Percentiles rank a stretch among this genome's conserved stretches.
phyloP scores from a whole-genome alignment of 176 grass and related monocot species.

The Eleusine indica region DNA sequence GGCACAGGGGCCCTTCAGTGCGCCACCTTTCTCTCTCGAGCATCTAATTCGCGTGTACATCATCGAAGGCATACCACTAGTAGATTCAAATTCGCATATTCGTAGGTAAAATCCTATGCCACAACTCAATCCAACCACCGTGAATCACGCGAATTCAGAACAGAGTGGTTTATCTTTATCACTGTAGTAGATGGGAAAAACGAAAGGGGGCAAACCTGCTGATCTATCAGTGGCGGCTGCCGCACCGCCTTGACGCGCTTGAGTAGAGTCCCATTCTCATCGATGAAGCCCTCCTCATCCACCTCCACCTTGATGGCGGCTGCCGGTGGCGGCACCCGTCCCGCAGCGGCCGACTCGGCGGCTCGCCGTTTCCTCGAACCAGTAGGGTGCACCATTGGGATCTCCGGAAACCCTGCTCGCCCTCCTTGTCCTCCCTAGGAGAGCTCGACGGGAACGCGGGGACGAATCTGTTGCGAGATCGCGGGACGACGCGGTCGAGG shows the following conservation, averaged over 20 bases:
- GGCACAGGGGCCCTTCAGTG: not conserved
- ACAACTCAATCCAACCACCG: not conserved
- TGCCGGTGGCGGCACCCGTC: not conserved
- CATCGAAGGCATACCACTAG: not conserved
- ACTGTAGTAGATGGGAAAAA: not conserved
- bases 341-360: not conserved
- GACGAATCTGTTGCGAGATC: not conserved
- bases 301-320: constrained; percentile 14
- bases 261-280: not conserved
- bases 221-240: not conserved
- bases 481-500: constrained; percentile 11
- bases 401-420: not conserved
- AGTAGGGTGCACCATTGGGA: constrained; percentile 31
- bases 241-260: constrained; percentile 14
- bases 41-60: not conserved
- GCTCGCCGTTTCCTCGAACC: not conserved
- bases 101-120: not conserved
- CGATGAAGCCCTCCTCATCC: not conserved
- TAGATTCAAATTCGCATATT: not conserved
- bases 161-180: not conserved
- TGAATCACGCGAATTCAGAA: not conserved
- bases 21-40: constrained; percentile 4
- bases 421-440: not conserved
- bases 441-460: not conserved
- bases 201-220: not conserved